These are phyloP conservation scores for Cicer chorassanicum DNA, from an alignment of 306 rosid species.

Conservation along the genomic window DNA sequence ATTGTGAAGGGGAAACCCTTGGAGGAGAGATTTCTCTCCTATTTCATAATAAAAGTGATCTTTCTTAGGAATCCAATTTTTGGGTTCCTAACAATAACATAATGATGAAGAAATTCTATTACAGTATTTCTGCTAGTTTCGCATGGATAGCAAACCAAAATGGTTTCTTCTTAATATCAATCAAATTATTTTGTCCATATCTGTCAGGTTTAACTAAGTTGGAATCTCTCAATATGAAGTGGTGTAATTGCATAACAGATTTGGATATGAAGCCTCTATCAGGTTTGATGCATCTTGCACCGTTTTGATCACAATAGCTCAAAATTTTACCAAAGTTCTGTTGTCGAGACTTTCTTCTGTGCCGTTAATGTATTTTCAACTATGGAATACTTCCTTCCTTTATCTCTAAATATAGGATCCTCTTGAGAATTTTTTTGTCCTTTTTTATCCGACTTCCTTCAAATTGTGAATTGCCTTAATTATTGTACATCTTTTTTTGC, in stretches of 20 bases:
- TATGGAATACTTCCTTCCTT: constrained; percentile 6
- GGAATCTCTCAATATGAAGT: constrained; percentile 92
- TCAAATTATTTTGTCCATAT: constrained; percentile 33
- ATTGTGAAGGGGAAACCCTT: too few species aligned
- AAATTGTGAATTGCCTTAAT: too few species aligned
- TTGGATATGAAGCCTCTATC: constrained; percentile 81
- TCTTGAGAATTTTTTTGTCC: too few species aligned
- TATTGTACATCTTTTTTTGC: too few species aligned
- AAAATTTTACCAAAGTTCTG: constrained; percentile 23
- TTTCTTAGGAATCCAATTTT: too few species aligned
- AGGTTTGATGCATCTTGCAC: constrained; percentile 56
- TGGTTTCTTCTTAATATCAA: constrained; percentile 27
- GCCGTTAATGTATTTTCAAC: constrained; percentile 25
- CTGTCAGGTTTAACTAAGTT: constrained; percentile 74
- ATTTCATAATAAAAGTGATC: too few species aligned
- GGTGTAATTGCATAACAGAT: constrained; percentile 91
- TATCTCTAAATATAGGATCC: too few species aligned
- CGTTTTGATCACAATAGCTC: constrained; percentile 30
- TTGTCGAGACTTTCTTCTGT: constrained; percentile 18
- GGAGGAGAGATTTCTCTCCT: too few species aligned
- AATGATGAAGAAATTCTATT: constrained; percentile 27
- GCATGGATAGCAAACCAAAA: constrained; percentile 17
- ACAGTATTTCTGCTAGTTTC: constrained; percentile 4
- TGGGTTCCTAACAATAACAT: background rate
- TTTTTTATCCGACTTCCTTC: too few species aligned